Percentiles rank a stretch among this genome's conserved stretches.
These are phyloP conservation scores for Echites panduratus DNA, from an alignment of 257 asterid genomes.

Conservation along the genomic window DNA sequence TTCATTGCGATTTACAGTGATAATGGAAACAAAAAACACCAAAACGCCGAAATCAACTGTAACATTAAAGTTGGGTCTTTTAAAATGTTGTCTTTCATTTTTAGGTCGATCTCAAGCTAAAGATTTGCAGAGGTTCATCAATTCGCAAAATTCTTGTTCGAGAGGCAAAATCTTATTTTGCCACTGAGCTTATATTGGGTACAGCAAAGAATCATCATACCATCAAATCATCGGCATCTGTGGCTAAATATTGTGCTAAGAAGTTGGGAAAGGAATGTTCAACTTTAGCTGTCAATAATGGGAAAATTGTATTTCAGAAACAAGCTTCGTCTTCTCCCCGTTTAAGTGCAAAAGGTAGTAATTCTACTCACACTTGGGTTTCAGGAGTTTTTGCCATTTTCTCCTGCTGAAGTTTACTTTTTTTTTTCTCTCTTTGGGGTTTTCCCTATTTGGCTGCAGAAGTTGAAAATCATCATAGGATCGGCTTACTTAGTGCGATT, in stretches of 20 bases:
- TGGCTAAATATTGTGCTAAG: conserved; percentile 80
- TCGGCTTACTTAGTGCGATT: conserved; percentile 55
- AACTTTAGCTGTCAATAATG: conserved; percentile 65
- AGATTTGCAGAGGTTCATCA: conserved; percentile 91
- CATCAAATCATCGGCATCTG: conserved; percentile 60
- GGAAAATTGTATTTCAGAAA: conserved; percentile 61
- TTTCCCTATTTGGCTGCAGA: conserved; percentile 38
- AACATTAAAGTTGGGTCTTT: not conserved
- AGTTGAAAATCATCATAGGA: conserved; percentile 44
- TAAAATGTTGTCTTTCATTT: not conserved
- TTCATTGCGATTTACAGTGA: not conserved
- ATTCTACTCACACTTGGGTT: conserved; percentile 10
- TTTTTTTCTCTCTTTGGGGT: conserved; percentile 2
- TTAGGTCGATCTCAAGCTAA: conserved; percentile 91
- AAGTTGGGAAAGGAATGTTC: conserved; percentile 72
- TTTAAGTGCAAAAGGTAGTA: conserved; percentile 45
- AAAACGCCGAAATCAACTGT: not conserved
- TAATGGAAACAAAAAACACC: not conserved
- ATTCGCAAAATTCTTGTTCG: conserved; percentile 62
- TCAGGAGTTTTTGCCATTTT: conserved; percentile 1
- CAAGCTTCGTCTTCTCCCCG: conserved; percentile 39
- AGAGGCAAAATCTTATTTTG: conserved; percentile 68
- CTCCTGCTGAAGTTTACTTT: conserved; percentile 8
- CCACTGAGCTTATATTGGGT: conserved; percentile 71
- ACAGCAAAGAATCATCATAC: conserved; percentile 58